A percentile compares a stretch with the other conserved stretches of the same genome.
phyloP scores from a whole-genome alignment of 345 rosid species.

The Mangifera indica region DNA sequence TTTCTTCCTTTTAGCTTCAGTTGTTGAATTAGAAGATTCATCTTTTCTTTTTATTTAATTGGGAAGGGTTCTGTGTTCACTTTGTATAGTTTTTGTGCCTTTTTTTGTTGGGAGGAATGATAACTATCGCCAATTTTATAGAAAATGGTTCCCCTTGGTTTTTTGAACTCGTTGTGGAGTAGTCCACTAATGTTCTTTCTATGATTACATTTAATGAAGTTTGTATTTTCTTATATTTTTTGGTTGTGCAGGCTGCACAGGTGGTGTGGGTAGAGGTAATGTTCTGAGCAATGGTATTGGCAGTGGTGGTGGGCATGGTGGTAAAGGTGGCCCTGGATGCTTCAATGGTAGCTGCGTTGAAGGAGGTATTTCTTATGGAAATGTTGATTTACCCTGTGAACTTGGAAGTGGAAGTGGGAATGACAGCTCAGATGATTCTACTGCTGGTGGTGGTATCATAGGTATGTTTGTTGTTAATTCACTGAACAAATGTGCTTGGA shows the following conservation, averaged over 20 bases:
- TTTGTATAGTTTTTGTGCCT: too few relatives aligned
- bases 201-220: background rate
- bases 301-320: conserved; percentile 99
- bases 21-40: background rate
- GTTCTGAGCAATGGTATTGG: conserved; percentile 67
- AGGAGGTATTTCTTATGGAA: conserved; percentile 90
- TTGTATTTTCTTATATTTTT: conserved; percentile 19
- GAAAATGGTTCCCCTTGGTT: too few relatives aligned
- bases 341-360: conserved; percentile 53
- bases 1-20: background rate
- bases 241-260: conserved; percentile 74
- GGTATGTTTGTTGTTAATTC: conserved; percentile 41
- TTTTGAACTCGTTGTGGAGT: too few relatives aligned
- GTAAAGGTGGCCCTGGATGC: conserved; percentile 84
- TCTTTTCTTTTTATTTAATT: too few relatives aligned
- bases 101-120: too few relatives aligned
- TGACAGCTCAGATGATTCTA: conserved; percentile 50
- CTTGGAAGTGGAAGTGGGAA: conserved; percentile 99
- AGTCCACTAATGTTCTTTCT: too few relatives aligned
- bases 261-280: conserved; percentile 86
- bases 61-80: too few relatives aligned
- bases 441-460: conserved; percentile 94
- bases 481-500: background rate
- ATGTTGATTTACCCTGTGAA: conserved; percentile 86
- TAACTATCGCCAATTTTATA: too few relatives aligned